Evolutionary conservation across 1,284 basidiomycete genomes (phyloP), one percentile per base, ranked within the genome.

Genomic region (Sanghuangporus weigelae): DNA sequence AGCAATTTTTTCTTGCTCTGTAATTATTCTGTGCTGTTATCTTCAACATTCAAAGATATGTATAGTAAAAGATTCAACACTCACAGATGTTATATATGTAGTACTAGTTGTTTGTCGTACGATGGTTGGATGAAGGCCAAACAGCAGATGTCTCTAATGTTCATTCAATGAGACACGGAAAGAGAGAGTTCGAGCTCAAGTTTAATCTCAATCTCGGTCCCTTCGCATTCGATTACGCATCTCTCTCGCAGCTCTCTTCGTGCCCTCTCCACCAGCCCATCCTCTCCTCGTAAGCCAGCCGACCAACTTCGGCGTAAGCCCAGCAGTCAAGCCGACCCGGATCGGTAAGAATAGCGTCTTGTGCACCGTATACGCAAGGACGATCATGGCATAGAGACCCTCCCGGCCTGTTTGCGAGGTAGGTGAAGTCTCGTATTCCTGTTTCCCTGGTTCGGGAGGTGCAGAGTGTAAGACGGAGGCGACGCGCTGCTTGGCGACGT

Each of bases 341-440:
- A 98, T 74, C 6, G 97, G 96, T n/a, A 98, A 73, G 71, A 98
- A 89, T 0, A 95, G 73, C 0, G 95, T 97, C 78, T 99, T 99
- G 83, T 99, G 96, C 60, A 99, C 87, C 7, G 92, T 92, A 74
- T 96, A 99, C 7, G 97, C 96, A 65, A 99, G 79, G 0, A 94
- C 85, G 48, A 95, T 77, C 84, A 98, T 97, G 40, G 96, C 95
- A 75, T 93, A 96, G 7, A 98, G 76, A 35, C 90, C 84, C 70
- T 92, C 89, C 2, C 84, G 80, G 1, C 83, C 81, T 35, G 72
- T 71, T 12, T 69, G 67, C 14, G 67, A 65, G 7, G 69, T 68
- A 3, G 73, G 69, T 48, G 68, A 69, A 42, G 80, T 69, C 19
- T 82, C 84, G 63, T 84, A 75, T 70, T 85, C 84, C 63, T 89